A percentile compares a stretch with the other conserved stretches of the same genome.
Evolutionary conservation across 2,329 filamentous ascomycete genomes (phyloP).

Genomic region (Helotiales sp.): DNA sequence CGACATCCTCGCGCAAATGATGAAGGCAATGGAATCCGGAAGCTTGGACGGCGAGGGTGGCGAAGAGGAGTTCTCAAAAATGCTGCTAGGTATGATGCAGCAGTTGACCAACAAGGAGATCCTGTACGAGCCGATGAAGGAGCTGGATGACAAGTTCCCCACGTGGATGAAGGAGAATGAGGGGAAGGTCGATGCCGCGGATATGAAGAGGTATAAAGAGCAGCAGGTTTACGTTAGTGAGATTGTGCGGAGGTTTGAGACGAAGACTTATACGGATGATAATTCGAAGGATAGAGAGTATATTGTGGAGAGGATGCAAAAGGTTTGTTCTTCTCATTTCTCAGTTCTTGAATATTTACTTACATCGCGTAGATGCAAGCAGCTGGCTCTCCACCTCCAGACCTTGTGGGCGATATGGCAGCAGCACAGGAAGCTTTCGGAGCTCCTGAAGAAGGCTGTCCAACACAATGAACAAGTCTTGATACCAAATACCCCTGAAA

Average conservation of each 20-base stretch:
- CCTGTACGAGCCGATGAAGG: slow-evolving; percentile 98
- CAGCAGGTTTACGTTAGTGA: slow-evolving; percentile 81
- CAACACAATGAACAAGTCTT: slow-evolving; percentile 57
- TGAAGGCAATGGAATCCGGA: slow-evolving; percentile 82
- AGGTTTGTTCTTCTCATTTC: slow-evolving; percentile 61
- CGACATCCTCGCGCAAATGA: slow-evolving; percentile 88
- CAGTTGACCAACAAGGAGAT: slow-evolving; percentile 98
- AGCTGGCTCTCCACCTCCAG: slow-evolving; percentile 85
- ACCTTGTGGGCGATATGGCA: slow-evolving; percentile 88
- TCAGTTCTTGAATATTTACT: slow-evolving; percentile 28
- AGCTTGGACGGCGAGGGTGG: slow-evolving; percentile 60
- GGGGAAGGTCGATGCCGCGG: slow-evolving; percentile 67
- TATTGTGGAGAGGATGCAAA: slow-evolving; percentile 97
- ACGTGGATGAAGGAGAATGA: slow-evolving; percentile 83
- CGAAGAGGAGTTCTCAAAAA: slow-evolving; percentile 91
- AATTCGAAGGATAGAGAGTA: slow-evolving; percentile 84
- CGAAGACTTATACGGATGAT: slow-evolving; percentile 78
- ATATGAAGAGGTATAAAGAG: slow-evolving; percentile 78
- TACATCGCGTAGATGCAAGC: slow-evolving; percentile 82
- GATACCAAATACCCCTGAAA: slow-evolving; percentile 18
- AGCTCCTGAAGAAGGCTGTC: slow-evolving; percentile 65
- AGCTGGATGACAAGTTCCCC: slow-evolving; percentile 90
- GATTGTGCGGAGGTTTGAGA: slow-evolving; percentile 89
- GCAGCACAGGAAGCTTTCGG: slow-evolving; percentile 76
- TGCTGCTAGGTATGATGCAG: slow-evolving; percentile 98